Percentiles rank a stretch among this genome's conserved stretches.
These are phyloP conservation scores for Rhizophagus clarus DNA, from an alignment of 192 early-diverging fungal genomes.

Conservation along the genomic window DNA sequence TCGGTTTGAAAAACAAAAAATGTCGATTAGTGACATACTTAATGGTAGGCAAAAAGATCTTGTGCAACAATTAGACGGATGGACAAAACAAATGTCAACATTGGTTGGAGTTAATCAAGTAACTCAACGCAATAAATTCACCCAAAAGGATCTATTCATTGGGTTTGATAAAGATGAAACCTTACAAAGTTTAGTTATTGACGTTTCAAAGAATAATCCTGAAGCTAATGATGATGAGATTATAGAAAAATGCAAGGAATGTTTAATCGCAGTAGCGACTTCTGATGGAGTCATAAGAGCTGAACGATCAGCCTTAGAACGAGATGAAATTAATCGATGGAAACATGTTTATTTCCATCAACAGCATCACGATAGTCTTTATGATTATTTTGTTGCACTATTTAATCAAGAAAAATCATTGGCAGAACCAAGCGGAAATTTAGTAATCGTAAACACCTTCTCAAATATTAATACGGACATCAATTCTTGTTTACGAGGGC, in stretches of 20 bases:
- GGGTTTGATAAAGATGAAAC: slow-evolving; percentile 23
- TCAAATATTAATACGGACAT: slow-evolving; percentile 26
- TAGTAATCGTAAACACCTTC: slow-evolving; percentile 22
- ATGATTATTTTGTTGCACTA: neutral
- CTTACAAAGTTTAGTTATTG: slow-evolving; percentile 27
- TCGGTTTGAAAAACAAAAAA: slow-evolving; percentile 28
- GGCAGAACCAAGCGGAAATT: neutral
- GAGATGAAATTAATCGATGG: slow-evolving; percentile 10
- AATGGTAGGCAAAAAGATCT: neutral
- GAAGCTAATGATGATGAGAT: neutral
- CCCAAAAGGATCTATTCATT: slow-evolving; percentile 26
- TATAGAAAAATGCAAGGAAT: slow-evolving; percentile 26
- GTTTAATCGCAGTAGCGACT: slow-evolving; percentile 20
- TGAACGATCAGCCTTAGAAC: neutral
- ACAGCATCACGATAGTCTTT: slow-evolving; percentile 1
- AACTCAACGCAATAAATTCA: neutral
- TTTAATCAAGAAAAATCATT: neutral
- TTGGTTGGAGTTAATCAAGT: neutral
- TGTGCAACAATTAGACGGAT: neutral
- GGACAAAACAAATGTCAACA: slow-evolving; percentile 26
- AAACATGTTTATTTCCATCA: slow-evolving; percentile 16
- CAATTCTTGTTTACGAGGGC: neutral
- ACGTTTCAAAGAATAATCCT: slow-evolving; percentile 5
- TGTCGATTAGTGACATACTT: slow-evolving; percentile 12
- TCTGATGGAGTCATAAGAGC: slow-evolving; percentile 32